Conservation (phyloP, 208 protist species). For the Wallacemonas collosoma region DNA sequence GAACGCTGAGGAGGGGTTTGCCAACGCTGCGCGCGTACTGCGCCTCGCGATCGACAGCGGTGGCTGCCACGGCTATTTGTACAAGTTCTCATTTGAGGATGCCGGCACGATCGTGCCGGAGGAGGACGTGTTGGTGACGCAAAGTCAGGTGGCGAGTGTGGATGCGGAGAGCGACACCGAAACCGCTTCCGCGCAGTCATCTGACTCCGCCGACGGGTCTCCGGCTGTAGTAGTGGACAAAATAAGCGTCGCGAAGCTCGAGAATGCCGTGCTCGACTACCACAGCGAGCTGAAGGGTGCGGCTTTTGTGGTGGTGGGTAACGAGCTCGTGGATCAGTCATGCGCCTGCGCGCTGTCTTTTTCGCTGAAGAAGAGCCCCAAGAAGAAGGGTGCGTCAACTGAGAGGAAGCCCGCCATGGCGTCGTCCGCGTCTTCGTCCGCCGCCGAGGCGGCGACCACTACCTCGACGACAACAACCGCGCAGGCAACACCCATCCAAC, state of each 20-base stretch:
- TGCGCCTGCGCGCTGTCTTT: conserved; percentile 92
- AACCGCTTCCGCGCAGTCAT: conserved; percentile 34
- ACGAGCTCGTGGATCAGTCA: conserved; percentile 87
- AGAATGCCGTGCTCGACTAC: conserved; percentile 78
- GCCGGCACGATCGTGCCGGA: conserved; percentile 41
- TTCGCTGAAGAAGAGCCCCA: conserved; percentile 60
- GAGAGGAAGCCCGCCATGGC: background rate
- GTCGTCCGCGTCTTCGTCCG: background rate
- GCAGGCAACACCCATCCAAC: conserved; percentile 3
- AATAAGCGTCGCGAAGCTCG: conserved; percentile 67
- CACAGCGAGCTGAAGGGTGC: conserved; percentile 89
- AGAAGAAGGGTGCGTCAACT: conserved; percentile 1
- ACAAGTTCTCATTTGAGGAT: conserved; percentile 87
- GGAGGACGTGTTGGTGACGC: conserved; percentile 69
- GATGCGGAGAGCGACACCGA: conserved; percentile 16
- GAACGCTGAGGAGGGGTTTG: conserved; percentile 76
- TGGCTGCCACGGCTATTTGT: conserved; percentile 89
- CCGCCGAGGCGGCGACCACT: background rate
- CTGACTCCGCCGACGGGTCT: background rate
- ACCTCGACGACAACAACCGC: background rate
- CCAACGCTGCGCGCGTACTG: conserved; percentile 72
- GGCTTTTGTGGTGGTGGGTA: conserved; percentile 88
- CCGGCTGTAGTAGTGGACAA: conserved; percentile 77
- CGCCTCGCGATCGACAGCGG: conserved; percentile 86
- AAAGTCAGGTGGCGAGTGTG: conserved; percentile 47